phyloP scores from a whole-genome alignment of 2,329 filamentous ascomycete genomes.

The Pseudocercospora macadamiae region DNA sequence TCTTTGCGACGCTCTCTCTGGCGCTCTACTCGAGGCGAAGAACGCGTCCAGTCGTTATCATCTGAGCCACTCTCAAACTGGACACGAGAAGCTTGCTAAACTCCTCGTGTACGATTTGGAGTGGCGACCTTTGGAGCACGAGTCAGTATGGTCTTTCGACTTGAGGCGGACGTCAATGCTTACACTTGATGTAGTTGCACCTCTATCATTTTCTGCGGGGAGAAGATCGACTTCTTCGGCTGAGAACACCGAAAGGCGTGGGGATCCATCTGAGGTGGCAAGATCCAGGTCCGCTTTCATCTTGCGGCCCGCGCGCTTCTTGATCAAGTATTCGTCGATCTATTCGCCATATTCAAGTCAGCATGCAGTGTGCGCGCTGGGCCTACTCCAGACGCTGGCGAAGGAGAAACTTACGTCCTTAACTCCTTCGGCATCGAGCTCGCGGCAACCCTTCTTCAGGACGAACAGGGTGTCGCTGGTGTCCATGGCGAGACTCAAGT shows the following conservation, averaged over 20 bases:
- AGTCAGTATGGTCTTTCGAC: too few species aligned
- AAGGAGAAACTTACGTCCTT: background rate
- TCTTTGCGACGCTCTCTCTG: background rate
- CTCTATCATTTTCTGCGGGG: too few species aligned
- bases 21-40: background rate
- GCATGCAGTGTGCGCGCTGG: background rate
- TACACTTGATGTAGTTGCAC: too few species aligned
- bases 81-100: background rate
- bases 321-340: too few species aligned
- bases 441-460: background rate
- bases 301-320: too few species aligned
- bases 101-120: background rate
- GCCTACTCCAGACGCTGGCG: background rate
- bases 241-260: too few species aligned
- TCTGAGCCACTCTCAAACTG: background rate
- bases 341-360: too few species aligned
- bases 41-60: background rate
- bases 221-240: too few species aligned
- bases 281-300: too few species aligned
- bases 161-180: too few species aligned
- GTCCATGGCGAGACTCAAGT: background rate
- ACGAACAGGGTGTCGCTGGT: background rate
- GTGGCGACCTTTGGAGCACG: too few species aligned
- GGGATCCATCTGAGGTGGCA: too few species aligned
- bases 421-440: background rate